phyloP scores from a whole-genome alignment of 371 early-diverging fungal genomes.

The Cokeromyces recurvatus region DNA sequence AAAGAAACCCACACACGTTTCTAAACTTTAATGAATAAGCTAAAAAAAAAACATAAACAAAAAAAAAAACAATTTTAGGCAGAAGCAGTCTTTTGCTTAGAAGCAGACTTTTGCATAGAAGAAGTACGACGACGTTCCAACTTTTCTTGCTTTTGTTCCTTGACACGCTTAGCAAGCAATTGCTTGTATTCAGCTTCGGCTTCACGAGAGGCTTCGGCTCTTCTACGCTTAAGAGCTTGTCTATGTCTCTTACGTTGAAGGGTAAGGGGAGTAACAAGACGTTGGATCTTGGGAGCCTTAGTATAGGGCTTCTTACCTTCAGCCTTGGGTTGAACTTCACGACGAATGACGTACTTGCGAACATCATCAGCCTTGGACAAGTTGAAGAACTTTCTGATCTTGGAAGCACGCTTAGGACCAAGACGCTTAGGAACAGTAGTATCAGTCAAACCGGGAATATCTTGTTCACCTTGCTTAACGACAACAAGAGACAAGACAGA shows the following conservation, averaged over 20 bases:
- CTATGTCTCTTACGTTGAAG: conserved; percentile 93
- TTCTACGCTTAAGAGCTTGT: conserved; percentile 81
- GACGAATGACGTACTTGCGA: conserved; percentile 97
- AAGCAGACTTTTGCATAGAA: conserved; percentile 51
- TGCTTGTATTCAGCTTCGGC: conserved; percentile 92
- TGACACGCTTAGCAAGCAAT: conserved; percentile 86
- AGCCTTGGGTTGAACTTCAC: conserved; percentile 89
- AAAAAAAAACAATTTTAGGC: conserved; percentile 15
- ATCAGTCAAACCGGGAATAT: conserved; percentile 98
- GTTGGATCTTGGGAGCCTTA: conserved; percentile 97
- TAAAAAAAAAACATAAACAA: not conserved
- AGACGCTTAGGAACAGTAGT: conserved; percentile 89
- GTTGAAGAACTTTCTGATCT: conserved; percentile 98
- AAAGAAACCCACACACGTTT: no score
- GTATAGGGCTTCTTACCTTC: conserved; percentile 87
- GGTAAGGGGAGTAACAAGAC: conserved; percentile 94
- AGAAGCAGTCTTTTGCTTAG: conserved; percentile 47
- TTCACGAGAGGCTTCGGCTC: conserved; percentile 76
- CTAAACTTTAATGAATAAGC: no score
- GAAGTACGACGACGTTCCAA: conserved; percentile 59
- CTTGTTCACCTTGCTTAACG: conserved; percentile 95
- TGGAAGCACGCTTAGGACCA: conserved; percentile 98
- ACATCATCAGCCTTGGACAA: conserved; percentile 97
- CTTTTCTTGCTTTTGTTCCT: conserved; percentile 81
- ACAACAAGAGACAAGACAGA: conserved; percentile 93